phyloP scores from a whole-genome alignment of 78 protist species.

The Pigoraptor vietnamica region DNA sequence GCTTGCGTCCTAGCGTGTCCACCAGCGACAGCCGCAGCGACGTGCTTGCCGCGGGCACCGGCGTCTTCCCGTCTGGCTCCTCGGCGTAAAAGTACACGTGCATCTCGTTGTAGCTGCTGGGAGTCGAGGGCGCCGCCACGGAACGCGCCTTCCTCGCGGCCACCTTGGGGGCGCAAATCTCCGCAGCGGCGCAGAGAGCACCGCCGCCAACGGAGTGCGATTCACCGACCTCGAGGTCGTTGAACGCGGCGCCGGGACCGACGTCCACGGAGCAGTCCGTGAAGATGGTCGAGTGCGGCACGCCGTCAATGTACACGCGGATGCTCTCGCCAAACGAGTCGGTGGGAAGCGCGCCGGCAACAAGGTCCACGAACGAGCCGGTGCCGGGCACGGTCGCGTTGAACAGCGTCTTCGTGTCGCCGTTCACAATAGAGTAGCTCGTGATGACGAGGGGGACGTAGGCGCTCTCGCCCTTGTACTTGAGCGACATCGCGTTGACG shows the following conservation, averaged over 20 bases:
- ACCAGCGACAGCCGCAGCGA: neutral
- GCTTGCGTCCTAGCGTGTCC: neutral
- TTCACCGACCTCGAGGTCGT: neutral
- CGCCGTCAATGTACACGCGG: neutral
- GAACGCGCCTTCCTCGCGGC: neutral
- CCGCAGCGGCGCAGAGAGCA: neutral
- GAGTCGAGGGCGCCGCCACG: neutral
- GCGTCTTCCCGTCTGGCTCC: neutral
- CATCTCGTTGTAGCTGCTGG: neutral
- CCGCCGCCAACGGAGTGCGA: neutral
- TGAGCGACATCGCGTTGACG: neutral
- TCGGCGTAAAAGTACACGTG: neutral
- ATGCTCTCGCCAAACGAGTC: neutral
- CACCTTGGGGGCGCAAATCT: neutral
- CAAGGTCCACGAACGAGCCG: neutral
- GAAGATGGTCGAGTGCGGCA: neutral
- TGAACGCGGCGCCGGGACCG: neutral
- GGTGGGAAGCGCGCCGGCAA: neutral
- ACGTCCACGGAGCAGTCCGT: neutral
- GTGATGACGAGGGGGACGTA: neutral
- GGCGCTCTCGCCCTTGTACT: neutral
- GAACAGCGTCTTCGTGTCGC: neutral
- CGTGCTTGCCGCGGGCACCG: neutral
- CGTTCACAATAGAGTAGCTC: neutral
- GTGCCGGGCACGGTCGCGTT: neutral